A percentile compares a stretch with the other conserved stretches of the same genome.
Conservation (phyloP, 805 yeast genomes). For the Saccharomyces eubayanus region DNA sequence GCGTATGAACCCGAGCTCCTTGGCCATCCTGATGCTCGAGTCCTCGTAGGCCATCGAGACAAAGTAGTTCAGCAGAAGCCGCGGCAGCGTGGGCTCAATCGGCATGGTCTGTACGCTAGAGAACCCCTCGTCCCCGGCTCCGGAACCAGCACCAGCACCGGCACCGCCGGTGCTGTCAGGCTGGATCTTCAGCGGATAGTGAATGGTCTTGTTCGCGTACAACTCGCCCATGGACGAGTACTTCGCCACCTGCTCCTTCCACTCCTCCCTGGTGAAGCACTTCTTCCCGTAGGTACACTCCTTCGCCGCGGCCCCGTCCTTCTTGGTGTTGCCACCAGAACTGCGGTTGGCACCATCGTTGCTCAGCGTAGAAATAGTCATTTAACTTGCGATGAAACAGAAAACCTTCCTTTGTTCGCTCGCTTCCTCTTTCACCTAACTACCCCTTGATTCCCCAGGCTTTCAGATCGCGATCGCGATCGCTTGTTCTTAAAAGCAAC, state of each 20-base stretch:
- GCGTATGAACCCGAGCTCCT: slow-evolving; percentile 38
- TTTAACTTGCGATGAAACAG: neutral
- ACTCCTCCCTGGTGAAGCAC: slow-evolving; percentile 21
- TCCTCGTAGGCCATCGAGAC: slow-evolving; percentile 70
- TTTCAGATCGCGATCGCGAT: too few relatives aligned
- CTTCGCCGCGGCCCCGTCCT: neutral
- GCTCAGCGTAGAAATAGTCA: neutral
- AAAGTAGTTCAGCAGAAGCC: slow-evolving; percentile 60
- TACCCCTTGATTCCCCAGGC: too few relatives aligned
- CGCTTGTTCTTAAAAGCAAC: neutral
- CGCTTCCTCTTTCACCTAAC: too few relatives aligned
- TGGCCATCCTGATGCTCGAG: slow-evolving; percentile 54
- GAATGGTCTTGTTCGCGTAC: neutral
- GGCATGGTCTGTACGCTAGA: neutral
- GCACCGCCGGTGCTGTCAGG: neutral
- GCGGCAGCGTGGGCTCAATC: slow-evolving; percentile 35
- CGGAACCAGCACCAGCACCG: neutral
- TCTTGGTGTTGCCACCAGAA: neutral
- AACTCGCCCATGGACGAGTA: slow-evolving; percentile 1
- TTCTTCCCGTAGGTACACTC: slow-evolving; percentile 6
- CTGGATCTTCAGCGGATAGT: neutral
- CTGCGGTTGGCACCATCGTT: neutral
- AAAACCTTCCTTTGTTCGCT: neutral
- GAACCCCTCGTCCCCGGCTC: slow-evolving; percentile 1
- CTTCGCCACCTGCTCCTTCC: slow-evolving; percentile 19